Conservation (phyloP, 1,139 yeast genomes). For the Yamadazyma sp. region DNA sequence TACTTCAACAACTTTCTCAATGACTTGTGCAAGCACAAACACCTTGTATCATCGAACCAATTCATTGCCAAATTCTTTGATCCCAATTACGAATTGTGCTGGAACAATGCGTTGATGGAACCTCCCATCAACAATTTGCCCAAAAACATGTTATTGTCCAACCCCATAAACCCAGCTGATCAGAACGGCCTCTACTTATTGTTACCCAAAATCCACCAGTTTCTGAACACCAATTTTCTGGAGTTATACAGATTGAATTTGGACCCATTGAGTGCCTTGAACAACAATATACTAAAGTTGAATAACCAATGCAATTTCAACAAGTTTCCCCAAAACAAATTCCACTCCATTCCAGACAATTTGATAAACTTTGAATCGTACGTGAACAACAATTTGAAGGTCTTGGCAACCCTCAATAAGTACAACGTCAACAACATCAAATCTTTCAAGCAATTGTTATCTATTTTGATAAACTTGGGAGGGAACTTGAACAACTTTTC, state of each 20-base stretch:
- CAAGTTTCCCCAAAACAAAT: conserved; percentile 23
- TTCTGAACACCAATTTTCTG: conserved; percentile 28
- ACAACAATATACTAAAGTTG: conserved; percentile 37
- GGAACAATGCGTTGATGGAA: conserved; percentile 49
- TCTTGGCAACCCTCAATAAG: conserved; percentile 34
- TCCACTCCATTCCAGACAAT: conserved; percentile 33
- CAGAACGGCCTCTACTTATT: conserved; percentile 47
- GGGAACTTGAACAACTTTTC: conserved; percentile 50
- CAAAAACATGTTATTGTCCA: conserved; percentile 39
- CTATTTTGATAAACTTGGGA: conserved; percentile 43
- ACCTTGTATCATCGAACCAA: conserved; percentile 22
- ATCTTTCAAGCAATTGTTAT: conserved; percentile 31
- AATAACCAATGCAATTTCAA: conserved; percentile 36
- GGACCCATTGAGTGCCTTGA: conserved; percentile 32
- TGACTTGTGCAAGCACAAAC: conserved; percentile 26
- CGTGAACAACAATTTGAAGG: conserved; percentile 34
- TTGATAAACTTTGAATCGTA: conserved; percentile 36
- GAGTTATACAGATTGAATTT: conserved; percentile 22
- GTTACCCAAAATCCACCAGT: conserved; percentile 39
- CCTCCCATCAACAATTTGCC: conserved; percentile 47
- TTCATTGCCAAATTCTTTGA: conserved; percentile 46
- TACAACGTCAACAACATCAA: conserved; percentile 25
- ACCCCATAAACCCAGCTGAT: conserved; percentile 47
- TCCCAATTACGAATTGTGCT: conserved; percentile 48
- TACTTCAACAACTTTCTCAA: conserved; percentile 38